phyloP scores from a whole-genome alignment of 139 green algal species.

The Asterochloris sp. region DNA sequence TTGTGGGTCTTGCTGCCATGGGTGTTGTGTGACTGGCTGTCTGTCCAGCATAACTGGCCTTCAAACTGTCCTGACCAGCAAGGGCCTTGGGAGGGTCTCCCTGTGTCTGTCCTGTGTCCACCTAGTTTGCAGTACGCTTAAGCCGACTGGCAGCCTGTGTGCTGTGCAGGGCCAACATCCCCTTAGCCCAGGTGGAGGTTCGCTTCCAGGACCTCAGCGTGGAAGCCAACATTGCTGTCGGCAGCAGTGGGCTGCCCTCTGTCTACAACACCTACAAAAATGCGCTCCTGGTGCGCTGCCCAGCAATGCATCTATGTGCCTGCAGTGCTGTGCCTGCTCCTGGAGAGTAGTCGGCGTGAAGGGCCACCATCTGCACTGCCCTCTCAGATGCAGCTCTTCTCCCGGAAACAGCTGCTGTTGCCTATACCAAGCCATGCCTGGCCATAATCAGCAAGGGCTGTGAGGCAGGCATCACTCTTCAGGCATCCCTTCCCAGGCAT shows the following conservation, averaged over 20 bases:
- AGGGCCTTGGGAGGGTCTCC: neutral
- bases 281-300: constrained; percentile 3
- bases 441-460: too few species aligned
- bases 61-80: neutral
- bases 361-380: too few species aligned
- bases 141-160: neutral
- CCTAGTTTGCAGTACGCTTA: neutral
- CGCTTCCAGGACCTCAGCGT: constrained; percentile 21
- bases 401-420: too few species aligned
- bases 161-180: constrained; percentile 1
- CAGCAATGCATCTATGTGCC: too few species aligned
- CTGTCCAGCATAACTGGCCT: neutral
- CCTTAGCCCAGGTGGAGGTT: constrained; percentile 18
- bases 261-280: constrained; percentile 19
- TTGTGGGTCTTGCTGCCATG: neutral
- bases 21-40: neutral
- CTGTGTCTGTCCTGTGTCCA: neutral
- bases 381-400: too few species aligned
- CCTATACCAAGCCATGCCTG: too few species aligned
- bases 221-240: constrained; percentile 18
- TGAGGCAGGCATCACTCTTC: too few species aligned
- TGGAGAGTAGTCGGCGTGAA: too few species aligned
- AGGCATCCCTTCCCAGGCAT: too few species aligned
- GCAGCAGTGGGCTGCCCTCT: constrained; percentile 13
- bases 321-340: too few species aligned